Evolutionary conservation across 345 rosid species (phyloP).

Genomic region (Garcia nutans): DNA sequence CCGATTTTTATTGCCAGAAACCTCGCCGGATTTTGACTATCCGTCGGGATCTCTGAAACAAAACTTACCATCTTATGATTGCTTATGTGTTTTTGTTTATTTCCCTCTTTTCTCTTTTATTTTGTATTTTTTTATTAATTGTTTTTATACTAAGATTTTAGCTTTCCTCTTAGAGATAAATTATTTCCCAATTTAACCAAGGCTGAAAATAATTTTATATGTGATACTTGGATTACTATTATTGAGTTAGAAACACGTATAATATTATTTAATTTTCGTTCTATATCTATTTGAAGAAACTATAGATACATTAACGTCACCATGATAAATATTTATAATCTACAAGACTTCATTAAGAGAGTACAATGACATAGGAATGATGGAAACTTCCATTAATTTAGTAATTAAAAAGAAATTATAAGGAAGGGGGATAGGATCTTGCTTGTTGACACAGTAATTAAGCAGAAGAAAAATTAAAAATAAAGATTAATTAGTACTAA

Average conservation of each 20-base stretch:
- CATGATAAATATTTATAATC: neutral
- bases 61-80: neutral
- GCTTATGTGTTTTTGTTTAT: neutral
- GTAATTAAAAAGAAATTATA: neutral
- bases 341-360: neutral
- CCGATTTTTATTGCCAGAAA: constrained; percentile 24
- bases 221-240: neutral
- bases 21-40: constrained; percentile 26
- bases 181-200: neutral
- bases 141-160: neutral
- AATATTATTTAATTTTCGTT: neutral
- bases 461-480: constrained; percentile 4
- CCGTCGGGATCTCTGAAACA: constrained; percentile 36
- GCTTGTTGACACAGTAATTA: constrained; percentile 21
- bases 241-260: neutral
- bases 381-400: constrained; percentile 22
- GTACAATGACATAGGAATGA: constrained; percentile 3
- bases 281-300: neutral
- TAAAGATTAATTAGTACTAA: constrained; percentile 16
- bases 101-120: neutral
- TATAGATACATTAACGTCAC: neutral
- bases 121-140: neutral
- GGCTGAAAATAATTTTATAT: neutral
- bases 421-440: neutral
- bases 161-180: constrained; percentile 11